These are phyloP conservation scores for Pseudogymnoascus sp. DNA, from an alignment of 2,329 filamentous ascomycete species.

Conservation along the genomic window DNA sequence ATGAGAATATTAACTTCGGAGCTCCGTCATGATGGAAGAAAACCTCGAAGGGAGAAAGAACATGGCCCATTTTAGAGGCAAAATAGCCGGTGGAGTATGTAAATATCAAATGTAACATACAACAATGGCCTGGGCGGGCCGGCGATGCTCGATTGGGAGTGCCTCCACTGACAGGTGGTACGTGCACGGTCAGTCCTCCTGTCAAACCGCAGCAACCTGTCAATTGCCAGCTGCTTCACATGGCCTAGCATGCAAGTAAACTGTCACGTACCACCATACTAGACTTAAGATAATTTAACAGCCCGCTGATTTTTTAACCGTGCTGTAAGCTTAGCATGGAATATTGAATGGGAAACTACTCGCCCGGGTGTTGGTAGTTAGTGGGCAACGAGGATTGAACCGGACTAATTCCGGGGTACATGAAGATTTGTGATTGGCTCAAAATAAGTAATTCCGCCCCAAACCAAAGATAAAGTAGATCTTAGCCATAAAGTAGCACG, in stretches of 20 bases:
- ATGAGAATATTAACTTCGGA: slow-evolving; percentile 17
- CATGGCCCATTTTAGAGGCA: not conserved
- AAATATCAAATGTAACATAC: not conserved
- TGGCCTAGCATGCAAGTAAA: not conserved
- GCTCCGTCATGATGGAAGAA: not conserved
- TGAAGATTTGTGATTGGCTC: not conserved
- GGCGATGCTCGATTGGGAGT: not conserved
- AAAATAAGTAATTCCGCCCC: not conserved
- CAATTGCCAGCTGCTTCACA: not conserved
- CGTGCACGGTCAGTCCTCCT: not conserved
- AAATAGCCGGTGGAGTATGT: not conserved
- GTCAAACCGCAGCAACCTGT: not conserved
- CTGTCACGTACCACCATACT: not conserved
- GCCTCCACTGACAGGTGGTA: not conserved
- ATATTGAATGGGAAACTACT: not conserved
- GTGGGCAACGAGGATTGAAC: not conserved
- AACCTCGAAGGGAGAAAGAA: not conserved
- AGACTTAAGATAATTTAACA: not conserved
- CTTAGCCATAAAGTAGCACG: not conserved
- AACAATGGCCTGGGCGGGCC: not conserved
- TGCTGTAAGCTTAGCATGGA: not conserved
- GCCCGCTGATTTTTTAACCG: not conserved
- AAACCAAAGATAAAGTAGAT: not conserved
- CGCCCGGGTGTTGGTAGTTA: not conserved
- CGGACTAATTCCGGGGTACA: not conserved